A percentile compares a stretch with the other conserved stretches of the same genome.
Evolutionary conservation across 768 basidiomycete genomes (phyloP).

Genomic region (Gymnopilus junonius): DNA sequence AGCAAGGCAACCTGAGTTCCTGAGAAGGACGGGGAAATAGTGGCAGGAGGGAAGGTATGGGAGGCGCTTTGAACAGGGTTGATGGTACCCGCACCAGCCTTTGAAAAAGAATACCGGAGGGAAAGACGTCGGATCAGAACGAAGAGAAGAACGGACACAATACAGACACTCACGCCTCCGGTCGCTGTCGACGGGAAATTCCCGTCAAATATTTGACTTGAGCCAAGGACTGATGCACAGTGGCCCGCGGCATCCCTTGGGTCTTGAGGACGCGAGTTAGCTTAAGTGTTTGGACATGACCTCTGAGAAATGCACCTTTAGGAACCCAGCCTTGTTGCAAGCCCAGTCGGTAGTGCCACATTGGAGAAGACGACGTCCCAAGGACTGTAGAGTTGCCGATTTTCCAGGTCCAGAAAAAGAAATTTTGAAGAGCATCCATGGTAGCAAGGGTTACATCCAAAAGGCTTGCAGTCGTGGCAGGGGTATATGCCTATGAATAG

Average conservation of each 20-base stretch:
- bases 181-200: constrained; percentile 69
- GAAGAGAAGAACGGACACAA: not conserved
- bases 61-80: constrained; percentile 50
- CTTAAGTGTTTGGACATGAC: not conserved
- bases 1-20: constrained; percentile 56
- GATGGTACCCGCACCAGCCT: constrained; percentile 65
- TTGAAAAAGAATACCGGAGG: not conserved
- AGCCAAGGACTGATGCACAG: constrained; percentile 42
- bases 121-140: constrained; percentile 11
- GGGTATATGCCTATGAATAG: constrained; percentile 52
- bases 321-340: constrained; percentile 88
- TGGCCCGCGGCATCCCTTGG: constrained; percentile 51
- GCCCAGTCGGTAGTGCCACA: constrained; percentile 92
- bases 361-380: constrained; percentile 70
- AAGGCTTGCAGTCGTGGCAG: constrained; percentile 59
- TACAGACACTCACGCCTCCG: constrained; percentile 50
- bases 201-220: constrained; percentile 52
- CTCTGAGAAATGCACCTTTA: constrained; percentile 50
- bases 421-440: constrained; percentile 92
- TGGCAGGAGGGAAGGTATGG: constrained; percentile 68
- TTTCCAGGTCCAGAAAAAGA: constrained; percentile 98
- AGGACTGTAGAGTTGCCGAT: constrained; percentile 80
- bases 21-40: constrained; percentile 54
- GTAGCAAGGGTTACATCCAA: constrained; percentile 72
- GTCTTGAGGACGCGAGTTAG: constrained; percentile 31